A percentile compares a stretch with the other conserved stretches of the same genome.
Evolutionary conservation across 345 rosid genomes (phyloP).

Genomic region (Eucalyptus marginata): DNA sequence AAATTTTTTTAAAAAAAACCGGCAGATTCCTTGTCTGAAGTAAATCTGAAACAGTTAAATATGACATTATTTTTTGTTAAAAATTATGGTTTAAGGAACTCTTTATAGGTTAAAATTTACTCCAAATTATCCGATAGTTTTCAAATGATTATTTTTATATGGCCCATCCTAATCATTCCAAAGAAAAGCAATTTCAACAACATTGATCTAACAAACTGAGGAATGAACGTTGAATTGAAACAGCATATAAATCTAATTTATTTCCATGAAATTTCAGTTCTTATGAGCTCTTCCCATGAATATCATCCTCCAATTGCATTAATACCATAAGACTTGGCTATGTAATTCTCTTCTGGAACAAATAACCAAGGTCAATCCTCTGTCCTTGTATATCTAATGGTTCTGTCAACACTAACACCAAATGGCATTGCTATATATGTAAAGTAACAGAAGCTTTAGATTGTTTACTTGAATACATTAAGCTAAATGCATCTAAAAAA

Average conservation of each 20-base stretch:
- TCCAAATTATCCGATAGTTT: not conserved
- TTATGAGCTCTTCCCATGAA: not conserved
- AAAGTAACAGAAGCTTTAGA: not conserved
- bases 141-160: no score
- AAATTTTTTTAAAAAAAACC: no score
- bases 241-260: not conserved
- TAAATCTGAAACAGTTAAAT: not conserved
- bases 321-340: not conserved
- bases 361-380: not conserved
- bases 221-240: not conserved
- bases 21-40: not conserved
- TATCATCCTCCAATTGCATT: not conserved
- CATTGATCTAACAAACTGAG: not conserved
- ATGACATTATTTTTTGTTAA: no score
- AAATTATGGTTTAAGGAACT: not conserved
- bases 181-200: not conserved
- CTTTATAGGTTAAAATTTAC: not conserved
- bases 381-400: not conserved
- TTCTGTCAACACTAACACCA: not conserved
- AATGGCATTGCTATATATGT: not conserved
- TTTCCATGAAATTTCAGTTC: not conserved
- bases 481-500: not conserved
- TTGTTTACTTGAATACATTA: not conserved
- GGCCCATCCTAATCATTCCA: not conserved
- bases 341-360: not conserved